Evolutionary conservation across 2,329 filamentous ascomycete genomes (phyloP).

Genomic region (Xylaria sp.): DNA sequence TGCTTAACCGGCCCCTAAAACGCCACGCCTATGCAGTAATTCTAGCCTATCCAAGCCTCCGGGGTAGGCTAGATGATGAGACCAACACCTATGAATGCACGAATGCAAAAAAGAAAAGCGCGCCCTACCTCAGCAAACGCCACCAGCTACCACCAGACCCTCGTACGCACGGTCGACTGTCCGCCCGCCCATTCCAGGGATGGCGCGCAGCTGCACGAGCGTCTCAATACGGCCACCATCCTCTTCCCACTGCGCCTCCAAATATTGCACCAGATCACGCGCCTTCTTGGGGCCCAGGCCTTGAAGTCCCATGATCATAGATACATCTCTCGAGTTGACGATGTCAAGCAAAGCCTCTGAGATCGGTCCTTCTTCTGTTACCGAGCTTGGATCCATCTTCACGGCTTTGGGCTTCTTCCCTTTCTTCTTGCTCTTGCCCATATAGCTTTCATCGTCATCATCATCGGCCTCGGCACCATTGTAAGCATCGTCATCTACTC

Average conservation of each 20-base stretch:
- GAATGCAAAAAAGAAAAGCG: conserved; percentile 25
- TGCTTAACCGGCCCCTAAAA: conserved; percentile 30
- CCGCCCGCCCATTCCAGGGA: conserved; percentile 68
- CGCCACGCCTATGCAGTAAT: conserved; percentile 44
- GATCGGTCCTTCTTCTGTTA: conserved; percentile 49
- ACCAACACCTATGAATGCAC: conserved; percentile 35
- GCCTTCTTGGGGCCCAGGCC: conserved; percentile 81
- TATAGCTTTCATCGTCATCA: conserved; percentile 48
- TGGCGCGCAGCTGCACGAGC: conserved; percentile 62
- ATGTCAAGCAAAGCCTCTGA: conserved; percentile 72
- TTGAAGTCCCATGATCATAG: conserved; percentile 72
- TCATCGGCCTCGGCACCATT: conserved; percentile 55
- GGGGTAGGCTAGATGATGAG: conserved; percentile 24
- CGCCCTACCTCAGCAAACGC: conserved; percentile 29
- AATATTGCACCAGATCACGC: conserved; percentile 66
- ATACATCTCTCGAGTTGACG: conserved; percentile 77
- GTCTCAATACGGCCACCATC: conserved; percentile 59
- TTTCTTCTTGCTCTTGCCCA: conserved; percentile 42
- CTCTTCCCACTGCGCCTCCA: conserved; percentile 58
- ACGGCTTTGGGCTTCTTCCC: conserved; percentile 39
- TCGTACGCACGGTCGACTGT: conserved; percentile 68
- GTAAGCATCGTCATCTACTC: conserved; percentile 45
- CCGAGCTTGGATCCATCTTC: conserved; percentile 33
- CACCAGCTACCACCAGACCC: conserved; percentile 52
- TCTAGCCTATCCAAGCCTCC: conserved; percentile 26